Base-by-base conservation (phyloP, 768 basidiomycete genomes). In the Pleurotus cornucopiae region DNA sequence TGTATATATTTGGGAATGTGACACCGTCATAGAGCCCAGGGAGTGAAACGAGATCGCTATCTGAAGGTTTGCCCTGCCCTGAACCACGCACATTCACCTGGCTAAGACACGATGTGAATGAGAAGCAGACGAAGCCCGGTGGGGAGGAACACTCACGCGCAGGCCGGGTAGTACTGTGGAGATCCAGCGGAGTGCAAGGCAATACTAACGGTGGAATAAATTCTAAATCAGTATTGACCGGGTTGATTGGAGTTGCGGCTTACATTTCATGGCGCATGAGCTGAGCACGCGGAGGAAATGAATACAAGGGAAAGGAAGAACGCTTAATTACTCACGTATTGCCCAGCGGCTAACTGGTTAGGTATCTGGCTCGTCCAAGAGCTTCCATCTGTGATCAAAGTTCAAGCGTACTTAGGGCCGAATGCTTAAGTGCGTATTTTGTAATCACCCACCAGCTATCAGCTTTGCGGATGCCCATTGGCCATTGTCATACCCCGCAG, bases 211-310 rank as follows among this genome's bases (percentile, higher is more conserved):
- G 37, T 21, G 21, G 52, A 13, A 34, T 34, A 34, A 11, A 34
- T 34, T 34, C 6, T 34, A 9, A 14, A 20, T 40, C 4, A n/a
- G 16, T 39, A 12, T 44, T 30, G 9, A 52, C 12, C 11, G 16
- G 14, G 14, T n/a, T 39, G 41, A 34, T 20, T 25, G 9, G n/a
- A 23, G 54, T 26, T 26, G 16, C 53, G 20, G 63, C 72, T 46
- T 62, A 77, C 77, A 80, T 78, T 68, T 80, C 78, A 58, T 79
- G 69, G 25, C 78, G 74, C 44, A 79, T 67, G 48, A 80, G 67
- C 78, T 80, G 30, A 34, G 30, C 30, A 53, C 37, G 41, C 37
- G 26, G 12, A 56, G 57, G 18, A 46, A 26, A 54, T 39, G 49
- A 9, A 51, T 11, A 20, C 20, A 16, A 54, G n/a, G n/a, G 37